Evolutionary conservation across 176 grass and related monocot species (phyloP).

Genomic region (Musa itinerans): DNA sequence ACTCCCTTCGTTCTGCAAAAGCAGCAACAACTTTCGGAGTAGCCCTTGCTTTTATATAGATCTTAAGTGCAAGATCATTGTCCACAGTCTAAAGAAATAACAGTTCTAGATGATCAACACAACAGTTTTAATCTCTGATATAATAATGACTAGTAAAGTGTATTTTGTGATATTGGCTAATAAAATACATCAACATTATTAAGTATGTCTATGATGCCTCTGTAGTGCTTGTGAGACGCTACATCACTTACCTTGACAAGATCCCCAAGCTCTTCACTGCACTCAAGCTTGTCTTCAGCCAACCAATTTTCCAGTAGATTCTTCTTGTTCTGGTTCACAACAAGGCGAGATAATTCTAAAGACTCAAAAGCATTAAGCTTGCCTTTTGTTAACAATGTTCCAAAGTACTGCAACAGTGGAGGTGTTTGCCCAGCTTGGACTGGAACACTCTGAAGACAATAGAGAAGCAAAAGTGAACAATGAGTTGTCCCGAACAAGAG

Average conservation of each 20-base stretch:
- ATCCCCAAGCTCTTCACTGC: slow-evolving; percentile 87
- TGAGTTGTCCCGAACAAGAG: background rate
- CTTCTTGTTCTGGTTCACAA: slow-evolving; percentile 97
- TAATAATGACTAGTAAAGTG: too few species aligned
- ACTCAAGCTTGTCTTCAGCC: slow-evolving; percentile 89
- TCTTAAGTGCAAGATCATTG: slow-evolving; percentile 21
- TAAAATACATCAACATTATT: background rate
- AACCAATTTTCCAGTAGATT: slow-evolving; percentile 90
- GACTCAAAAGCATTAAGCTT: slow-evolving; percentile 90
- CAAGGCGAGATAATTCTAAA: slow-evolving; percentile 76
- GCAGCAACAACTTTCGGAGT: slow-evolving; percentile 23
- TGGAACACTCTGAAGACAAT: slow-evolving; percentile 12
- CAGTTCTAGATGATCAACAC: background rate
- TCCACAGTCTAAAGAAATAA: slow-evolving; percentile 15
- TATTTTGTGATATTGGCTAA: background rate
- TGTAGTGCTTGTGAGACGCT: background rate
- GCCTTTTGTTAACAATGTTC: slow-evolving; percentile 77
- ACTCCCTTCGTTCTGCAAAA: slow-evolving; percentile 24
- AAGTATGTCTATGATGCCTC: background rate
- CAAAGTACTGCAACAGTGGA: slow-evolving; percentile 57
- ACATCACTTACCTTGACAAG: slow-evolving; percentile 58
- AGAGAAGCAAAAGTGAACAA: background rate
- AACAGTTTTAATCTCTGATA: too few species aligned
- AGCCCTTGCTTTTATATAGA: slow-evolving; percentile 22
- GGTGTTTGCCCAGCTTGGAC: slow-evolving; percentile 18